Evolutionary conservation across 2,329 filamentous ascomycete species (phyloP), one percentile per base, ranked within the genome.

Genomic region (Fusarium praegraminearum): DNA sequence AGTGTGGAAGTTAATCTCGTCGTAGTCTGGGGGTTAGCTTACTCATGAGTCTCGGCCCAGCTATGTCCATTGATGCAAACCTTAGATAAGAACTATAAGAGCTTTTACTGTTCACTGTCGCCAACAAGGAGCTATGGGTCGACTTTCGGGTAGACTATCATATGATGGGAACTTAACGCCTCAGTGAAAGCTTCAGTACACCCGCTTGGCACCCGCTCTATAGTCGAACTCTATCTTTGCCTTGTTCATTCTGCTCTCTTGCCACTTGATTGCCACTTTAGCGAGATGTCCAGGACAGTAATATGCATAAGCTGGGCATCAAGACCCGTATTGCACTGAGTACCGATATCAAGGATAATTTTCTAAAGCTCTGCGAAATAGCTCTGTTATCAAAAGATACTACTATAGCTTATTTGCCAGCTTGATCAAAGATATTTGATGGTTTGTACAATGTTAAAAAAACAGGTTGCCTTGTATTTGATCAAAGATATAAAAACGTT

Each of bases 101-200:
- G 35, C 54, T 26, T 18, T 45, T 35, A 7, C 38, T 44, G 32
- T 24, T 13, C 35, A 7, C 38, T 44, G 32, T 24, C 12, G 15
- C 12, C 26, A 46, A 15, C n/a, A 7, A 12, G 28, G 32, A 30
- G 40, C 52, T 38, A 47, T 38, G 4, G 8, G n/a, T 15, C 43
- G 26, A 38, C 26, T 47, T 46, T n/a, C 43, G 35, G 43, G 33
- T 52, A 46, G 46, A 49, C 22, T 32, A 47, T 50, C 26, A 32
- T 38, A 13, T 57, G 8, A 35, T 41, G n/a, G 38, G 47, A 53
- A 50, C 20, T 43, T 46, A 7, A 47, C 60, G 65, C 65, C 36
- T 36, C 22, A 8, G 30, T 20, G 46, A 30, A 38, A 67, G 51
- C 20, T 50, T 61, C 4, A 15, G n/a, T 28, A 16, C 36, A 67